Percentiles rank a stretch among this genome's conserved stretches.
Conservation (phyloP, 495 filamentous ascomycete genomes). For the Lophiostoma macrostomum region DNA sequence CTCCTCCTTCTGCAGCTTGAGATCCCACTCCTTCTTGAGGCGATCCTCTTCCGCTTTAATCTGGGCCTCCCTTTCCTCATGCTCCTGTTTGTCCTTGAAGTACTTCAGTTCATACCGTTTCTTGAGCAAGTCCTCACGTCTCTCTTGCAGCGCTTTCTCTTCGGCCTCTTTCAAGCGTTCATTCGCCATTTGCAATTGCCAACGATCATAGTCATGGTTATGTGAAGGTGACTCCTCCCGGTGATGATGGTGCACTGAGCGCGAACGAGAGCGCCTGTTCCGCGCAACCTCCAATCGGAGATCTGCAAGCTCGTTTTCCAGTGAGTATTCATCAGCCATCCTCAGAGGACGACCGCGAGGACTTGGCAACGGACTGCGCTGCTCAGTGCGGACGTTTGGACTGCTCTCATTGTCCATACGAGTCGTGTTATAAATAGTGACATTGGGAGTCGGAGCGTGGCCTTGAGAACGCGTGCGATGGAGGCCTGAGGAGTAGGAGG, state of each 20-base stretch:
- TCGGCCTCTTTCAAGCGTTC: constrained; percentile 29
- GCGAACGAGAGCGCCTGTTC: constrained; percentile 32
- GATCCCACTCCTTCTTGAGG: constrained; percentile 26
- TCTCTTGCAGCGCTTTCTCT: constrained; percentile 19
- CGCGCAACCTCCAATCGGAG: constrained; percentile 26
- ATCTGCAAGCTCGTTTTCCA: constrained; percentile 35
- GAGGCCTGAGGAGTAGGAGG: constrained; percentile 21
- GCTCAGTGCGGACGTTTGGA: constrained; percentile 26
- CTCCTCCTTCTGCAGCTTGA: constrained; percentile 27
- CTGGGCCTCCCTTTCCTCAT: constrained; percentile 11
- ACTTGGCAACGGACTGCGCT: constrained; percentile 19
- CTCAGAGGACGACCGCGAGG: constrained; percentile 24
- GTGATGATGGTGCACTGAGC: constrained; percentile 9
- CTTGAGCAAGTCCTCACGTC: constrained; percentile 29
- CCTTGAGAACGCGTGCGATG: constrained; percentile 42
- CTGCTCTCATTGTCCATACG: constrained; percentile 29
- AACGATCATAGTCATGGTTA: constrained; percentile 14
- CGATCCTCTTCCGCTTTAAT: constrained; percentile 22
- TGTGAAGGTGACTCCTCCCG: constrained; percentile 23
- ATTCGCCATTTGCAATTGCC: constrained; percentile 22
- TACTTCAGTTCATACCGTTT: constrained; percentile 26
- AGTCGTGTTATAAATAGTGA: constrained; percentile 40
- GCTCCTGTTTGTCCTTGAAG: constrained; percentile 20
- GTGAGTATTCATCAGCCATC: constrained; percentile 27
- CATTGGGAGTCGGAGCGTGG: constrained; percentile 36